phyloP scores from a whole-genome alignment of 1,284 basidiomycete species.

The Rhizopogon parksii region DNA sequence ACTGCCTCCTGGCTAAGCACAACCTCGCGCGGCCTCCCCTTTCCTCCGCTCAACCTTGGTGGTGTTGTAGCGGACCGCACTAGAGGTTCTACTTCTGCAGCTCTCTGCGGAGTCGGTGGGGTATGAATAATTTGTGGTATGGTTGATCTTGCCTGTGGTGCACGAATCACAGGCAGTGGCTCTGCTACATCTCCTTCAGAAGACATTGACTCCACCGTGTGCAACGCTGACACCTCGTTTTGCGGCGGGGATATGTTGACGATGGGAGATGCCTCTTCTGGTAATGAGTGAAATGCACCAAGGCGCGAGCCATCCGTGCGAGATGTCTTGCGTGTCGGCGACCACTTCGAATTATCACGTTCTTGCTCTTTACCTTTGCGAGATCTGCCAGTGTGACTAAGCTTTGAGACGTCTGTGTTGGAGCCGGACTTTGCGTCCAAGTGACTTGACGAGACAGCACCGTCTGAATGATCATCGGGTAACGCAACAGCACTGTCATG shows the following conservation, averaged over 20 bases:
- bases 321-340: not conserved
- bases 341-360: not conserved
- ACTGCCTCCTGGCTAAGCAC: constrained; percentile 22
- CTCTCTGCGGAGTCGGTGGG: constrained; percentile 36
- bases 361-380: constrained; percentile 25
- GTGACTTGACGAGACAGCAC: not conserved
- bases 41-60: constrained; percentile 13
- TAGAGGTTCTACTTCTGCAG: constrained; percentile 12
- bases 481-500: constrained; percentile 31
- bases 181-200: constrained; percentile 18
- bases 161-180: constrained; percentile 4
- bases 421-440: constrained; percentile 4
- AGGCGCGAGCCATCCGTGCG: not conserved
- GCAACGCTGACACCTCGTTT: constrained; percentile 8
- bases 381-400: constrained; percentile 8
- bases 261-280: constrained; percentile 12
- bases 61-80: constrained; percentile 3
- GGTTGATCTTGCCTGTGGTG: constrained; percentile 14
- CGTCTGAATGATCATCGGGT: constrained; percentile 18
- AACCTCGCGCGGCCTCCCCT: constrained; percentile 10
- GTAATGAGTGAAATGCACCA: constrained; percentile 18
- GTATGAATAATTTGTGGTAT: constrained; percentile 36
- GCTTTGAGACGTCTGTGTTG: constrained; percentile 12
- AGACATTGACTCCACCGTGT: constrained; percentile 22
- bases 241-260: constrained; percentile 8